Evolutionary conservation across 148 eudicot species (phyloP).

Genomic region (Amaranthus hypochondriacus): DNA sequence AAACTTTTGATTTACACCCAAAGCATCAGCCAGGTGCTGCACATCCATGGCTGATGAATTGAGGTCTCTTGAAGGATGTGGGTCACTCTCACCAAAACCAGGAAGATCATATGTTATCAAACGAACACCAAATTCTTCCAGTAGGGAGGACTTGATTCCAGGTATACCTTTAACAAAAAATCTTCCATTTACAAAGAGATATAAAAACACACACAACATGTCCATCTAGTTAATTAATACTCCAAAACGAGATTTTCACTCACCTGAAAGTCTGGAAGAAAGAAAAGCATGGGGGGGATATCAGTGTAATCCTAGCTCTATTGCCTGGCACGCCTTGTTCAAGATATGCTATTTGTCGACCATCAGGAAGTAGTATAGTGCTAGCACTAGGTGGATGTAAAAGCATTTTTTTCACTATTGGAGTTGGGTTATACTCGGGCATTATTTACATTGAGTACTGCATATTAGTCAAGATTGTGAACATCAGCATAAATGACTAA

Average conservation of each 20-base stretch:
- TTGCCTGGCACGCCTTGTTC: conserved; percentile 61
- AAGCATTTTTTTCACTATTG: conserved; percentile 51
- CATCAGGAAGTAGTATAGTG: conserved; percentile 65
- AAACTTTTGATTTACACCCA: conserved; percentile 59
- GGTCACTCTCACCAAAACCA: conserved; percentile 97
- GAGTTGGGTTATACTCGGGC: conserved; percentile 34
- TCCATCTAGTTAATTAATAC: not conserved
- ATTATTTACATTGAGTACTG: conserved; percentile 58
- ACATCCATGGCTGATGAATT: conserved; percentile 81
- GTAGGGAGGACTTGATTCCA: conserved; percentile 53
- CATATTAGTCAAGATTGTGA: conserved; percentile 21
- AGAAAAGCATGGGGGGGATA: conserved; percentile 76
- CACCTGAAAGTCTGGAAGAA: conserved; percentile 86
- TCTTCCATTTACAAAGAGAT: not conserved
- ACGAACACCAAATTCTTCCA: conserved; percentile 79
- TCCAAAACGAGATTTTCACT: not conserved
- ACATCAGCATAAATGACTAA: not conserved
- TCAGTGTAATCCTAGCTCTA: conserved; percentile 60
- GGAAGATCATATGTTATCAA: conserved; percentile 86
- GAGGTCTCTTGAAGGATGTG: conserved; percentile 66
- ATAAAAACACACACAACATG: not conserved
- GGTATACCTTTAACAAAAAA: conserved; percentile 52
- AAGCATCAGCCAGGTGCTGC: conserved; percentile 54
- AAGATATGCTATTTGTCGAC: conserved; percentile 75
- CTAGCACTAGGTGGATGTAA: conserved; percentile 73